Percentiles rank a stretch among this genome's conserved stretches.
phyloP scores from a whole-genome alignment of 331 rosid genomes.

The Stylosanthes scabra region DNA sequence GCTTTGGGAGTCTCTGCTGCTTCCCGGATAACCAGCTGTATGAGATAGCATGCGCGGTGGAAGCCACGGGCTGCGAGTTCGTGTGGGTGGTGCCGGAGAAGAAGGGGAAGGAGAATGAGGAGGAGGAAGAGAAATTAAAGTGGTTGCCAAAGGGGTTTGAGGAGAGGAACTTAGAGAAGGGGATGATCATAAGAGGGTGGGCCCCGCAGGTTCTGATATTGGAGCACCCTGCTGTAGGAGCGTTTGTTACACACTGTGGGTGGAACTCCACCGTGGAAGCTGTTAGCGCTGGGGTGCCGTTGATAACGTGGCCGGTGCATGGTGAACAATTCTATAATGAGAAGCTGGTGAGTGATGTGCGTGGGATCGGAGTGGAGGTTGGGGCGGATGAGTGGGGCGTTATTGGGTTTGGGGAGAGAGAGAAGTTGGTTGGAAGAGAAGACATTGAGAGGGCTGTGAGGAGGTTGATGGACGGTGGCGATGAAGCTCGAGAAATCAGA shows the following conservation, averaged over 20 bases:
- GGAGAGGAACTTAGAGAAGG: slow-evolving; percentile 19
- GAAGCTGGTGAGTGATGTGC: slow-evolving; percentile 46
- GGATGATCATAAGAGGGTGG: slow-evolving; percentile 47
- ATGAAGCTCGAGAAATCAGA: slow-evolving; percentile 36
- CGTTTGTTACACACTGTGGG: slow-evolving; percentile 45
- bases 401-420: slow-evolving; percentile 9
- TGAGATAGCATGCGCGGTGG: slow-evolving; percentile 42
- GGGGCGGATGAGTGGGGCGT: slow-evolving; percentile 42
- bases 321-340: slow-evolving; percentile 51
- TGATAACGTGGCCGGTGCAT: slow-evolving; percentile 54
- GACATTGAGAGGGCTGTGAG: slow-evolving; percentile 38
- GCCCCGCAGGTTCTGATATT: slow-evolving; percentile 48
- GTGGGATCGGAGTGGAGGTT: slow-evolving; percentile 46
- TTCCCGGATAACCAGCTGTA: slow-evolving; percentile 33
- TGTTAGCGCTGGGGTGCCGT: slow-evolving; percentile 40
- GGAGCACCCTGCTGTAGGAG: slow-evolving; percentile 37
- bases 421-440: slow-evolving; percentile 29
- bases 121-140: slow-evolving; percentile 15
- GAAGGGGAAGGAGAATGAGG: slow-evolving; percentile 34
- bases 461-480: slow-evolving; percentile 49
- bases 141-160: slow-evolving; percentile 45
- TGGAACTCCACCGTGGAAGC: slow-evolving; percentile 47
- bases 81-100: slow-evolving; percentile 49
- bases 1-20: slow-evolving; percentile 41
- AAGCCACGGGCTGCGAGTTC: slow-evolving; percentile 19